Conservation (phyloP, 805 yeast species). For the Starmerella etchellsii region DNA sequence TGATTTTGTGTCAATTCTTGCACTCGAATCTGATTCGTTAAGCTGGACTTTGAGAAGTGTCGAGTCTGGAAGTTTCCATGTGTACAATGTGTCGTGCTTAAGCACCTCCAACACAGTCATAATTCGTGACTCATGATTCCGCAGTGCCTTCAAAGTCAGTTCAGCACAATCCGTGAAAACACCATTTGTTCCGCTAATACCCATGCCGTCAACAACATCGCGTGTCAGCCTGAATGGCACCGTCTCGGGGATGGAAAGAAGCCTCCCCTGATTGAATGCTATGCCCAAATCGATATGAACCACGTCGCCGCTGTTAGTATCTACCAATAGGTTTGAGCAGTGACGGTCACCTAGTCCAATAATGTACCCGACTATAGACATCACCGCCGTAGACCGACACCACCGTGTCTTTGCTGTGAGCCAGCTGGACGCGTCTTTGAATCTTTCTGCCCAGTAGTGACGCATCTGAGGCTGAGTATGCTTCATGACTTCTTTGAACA, state of each 20-base stretch:
- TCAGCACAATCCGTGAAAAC: conserved; percentile 62
- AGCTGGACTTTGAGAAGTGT: conserved; percentile 22
- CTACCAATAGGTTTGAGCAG: conserved; percentile 78
- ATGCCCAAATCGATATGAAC: conserved; percentile 94
- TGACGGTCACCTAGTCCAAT: conserved; percentile 94
- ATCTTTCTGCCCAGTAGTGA: conserved; percentile 55
- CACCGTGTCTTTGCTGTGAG: conserved; percentile 49
- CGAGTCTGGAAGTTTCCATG: conserved; percentile 80
- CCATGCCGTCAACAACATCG: conserved; percentile 87
- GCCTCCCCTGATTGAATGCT: conserved; percentile 86
- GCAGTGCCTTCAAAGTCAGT: conserved; percentile 52
- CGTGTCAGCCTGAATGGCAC: conserved; percentile 88
- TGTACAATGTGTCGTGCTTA: conserved; percentile 82
- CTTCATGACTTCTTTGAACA: conserved; percentile 36
- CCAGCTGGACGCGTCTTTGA: conserved; percentile 62
- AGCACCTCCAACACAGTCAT: conserved; percentile 73
- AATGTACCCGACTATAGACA: conserved; percentile 76
- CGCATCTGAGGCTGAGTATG: conserved; percentile 56
- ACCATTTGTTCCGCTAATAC: conserved; percentile 74
- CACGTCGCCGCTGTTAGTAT: conserved; percentile 73
- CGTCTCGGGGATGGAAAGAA: conserved; percentile 75
- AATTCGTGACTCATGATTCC: conserved; percentile 55
- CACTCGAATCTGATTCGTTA: neutral
- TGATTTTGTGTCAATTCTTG: conserved; percentile 35
- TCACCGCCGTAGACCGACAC: conserved; percentile 66